A percentile compares a stretch with the other conserved stretches of the same genome.
Conservation (phyloP, 495 filamentous ascomycete species). For the Penicillium herquei region DNA sequence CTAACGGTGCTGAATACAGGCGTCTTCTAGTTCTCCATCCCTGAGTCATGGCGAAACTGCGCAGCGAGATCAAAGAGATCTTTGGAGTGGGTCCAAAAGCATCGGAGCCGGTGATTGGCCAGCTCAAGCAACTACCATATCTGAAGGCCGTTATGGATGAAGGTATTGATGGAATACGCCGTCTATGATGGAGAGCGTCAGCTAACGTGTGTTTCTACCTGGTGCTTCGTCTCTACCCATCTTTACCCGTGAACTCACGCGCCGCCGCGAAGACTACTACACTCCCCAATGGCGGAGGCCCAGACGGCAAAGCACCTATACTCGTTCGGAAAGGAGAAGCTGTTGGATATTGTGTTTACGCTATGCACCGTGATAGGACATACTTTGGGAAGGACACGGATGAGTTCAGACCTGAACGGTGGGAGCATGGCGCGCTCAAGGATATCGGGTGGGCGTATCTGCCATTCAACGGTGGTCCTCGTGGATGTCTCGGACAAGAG, state of each 20-base stretch:
- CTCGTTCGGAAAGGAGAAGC: slow-evolving; percentile 21
- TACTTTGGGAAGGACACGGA: slow-evolving; percentile 48
- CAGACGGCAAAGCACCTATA: slow-evolving; percentile 32
- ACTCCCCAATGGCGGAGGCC: slow-evolving; percentile 52
- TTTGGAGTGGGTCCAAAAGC: no score
- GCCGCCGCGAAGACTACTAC: slow-evolving; percentile 36
- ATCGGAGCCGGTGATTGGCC: no score
- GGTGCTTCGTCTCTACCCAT: slow-evolving; percentile 29
- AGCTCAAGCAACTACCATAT: no score
- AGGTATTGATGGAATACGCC: neutral
- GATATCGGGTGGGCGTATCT: slow-evolving; percentile 40
- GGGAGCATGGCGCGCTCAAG: slow-evolving; percentile 26
- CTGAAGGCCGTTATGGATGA: neutral
- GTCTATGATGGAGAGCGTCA: neutral
- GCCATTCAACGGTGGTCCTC: slow-evolving; percentile 59
- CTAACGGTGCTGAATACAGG: no score
- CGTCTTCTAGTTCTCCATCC: no score
- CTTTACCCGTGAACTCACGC: slow-evolving; percentile 40
- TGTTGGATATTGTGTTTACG: slow-evolving; percentile 26
- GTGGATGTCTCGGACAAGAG: slow-evolving; percentile 47
- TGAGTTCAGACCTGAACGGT: slow-evolving; percentile 47
- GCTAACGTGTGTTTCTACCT: neutral
- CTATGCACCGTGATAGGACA: slow-evolving; percentile 41
- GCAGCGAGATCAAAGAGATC: no score
- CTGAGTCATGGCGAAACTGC: no score